These are phyloP conservation scores for Acorus calamus DNA, from an alignment of 106 monocot genomes.

Conservation along the genomic window DNA sequence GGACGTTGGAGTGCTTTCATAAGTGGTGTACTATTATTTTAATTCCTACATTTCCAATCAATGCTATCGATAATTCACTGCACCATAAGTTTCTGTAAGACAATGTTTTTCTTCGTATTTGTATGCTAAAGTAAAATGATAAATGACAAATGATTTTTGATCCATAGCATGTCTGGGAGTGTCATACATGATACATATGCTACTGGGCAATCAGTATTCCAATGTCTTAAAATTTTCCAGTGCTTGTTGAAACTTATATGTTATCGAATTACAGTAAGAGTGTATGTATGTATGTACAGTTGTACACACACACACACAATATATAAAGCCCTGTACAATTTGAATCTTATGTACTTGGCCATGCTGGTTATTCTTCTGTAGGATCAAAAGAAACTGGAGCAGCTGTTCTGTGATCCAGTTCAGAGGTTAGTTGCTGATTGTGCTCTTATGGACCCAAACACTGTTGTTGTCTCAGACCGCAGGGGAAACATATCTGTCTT, in stretches of 20 bases:
- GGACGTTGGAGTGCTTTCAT: no score
- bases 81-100: no score
- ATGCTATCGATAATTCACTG: no score
- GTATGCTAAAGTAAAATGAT: no score
- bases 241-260: background rate
- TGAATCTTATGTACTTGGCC: background rate
- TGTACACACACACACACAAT: background rate
- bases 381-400: conserved; percentile 71
- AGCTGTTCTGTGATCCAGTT: conserved; percentile 66
- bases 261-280: no score
- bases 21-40: no score
- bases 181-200: background rate
- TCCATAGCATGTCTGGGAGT: background rate
- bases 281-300: no score
- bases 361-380: conserved; percentile 14
- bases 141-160: no score
- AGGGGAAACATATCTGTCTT: conserved; percentile 68
- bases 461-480: conserved; percentile 74
- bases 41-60: no score
- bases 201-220: background rate
- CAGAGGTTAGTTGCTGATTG: conserved; percentile 82
- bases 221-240: background rate
- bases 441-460: conserved; percentile 61
- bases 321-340: background rate
- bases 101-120: no score